phyloP scores from a whole-genome alignment of 148 eudicot species.

The Camellia sinensis region DNA sequence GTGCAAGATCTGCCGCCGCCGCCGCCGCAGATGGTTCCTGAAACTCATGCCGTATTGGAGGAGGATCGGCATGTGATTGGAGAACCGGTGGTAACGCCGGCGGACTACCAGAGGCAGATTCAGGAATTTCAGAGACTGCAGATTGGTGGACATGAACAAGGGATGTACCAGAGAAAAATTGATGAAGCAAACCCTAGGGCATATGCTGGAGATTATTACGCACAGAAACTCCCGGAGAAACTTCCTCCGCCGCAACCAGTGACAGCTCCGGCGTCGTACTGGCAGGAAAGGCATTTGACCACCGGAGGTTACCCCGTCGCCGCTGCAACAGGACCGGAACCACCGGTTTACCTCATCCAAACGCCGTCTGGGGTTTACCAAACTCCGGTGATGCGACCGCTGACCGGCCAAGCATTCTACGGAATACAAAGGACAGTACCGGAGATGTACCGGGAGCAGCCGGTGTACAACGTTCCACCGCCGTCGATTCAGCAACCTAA shows the following conservation, averaged over 20 bases:
- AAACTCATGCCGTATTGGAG: neutral
- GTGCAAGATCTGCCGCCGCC: slow-evolving; percentile 3
- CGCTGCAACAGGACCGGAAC: slow-evolving; percentile 2
- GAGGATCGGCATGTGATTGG: slow-evolving; percentile 23
- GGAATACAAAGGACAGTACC: slow-evolving; percentile 39
- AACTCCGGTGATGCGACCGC: slow-evolving; percentile 35
- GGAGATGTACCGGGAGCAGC: slow-evolving; percentile 47
- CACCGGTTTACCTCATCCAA: slow-evolving; percentile 44
- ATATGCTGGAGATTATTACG: slow-evolving; percentile 18
- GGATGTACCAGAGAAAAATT: neutral
- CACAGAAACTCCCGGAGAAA: slow-evolving; percentile 12
- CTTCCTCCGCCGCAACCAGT: slow-evolving; percentile 11
- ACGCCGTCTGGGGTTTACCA: slow-evolving; percentile 36
- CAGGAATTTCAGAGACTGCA: slow-evolving; percentile 27
- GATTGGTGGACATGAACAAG: slow-evolving; percentile 20
- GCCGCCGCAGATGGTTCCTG: slow-evolving; percentile 19
- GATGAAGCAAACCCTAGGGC: slow-evolving; percentile 12
- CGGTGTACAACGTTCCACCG: slow-evolving; percentile 31
- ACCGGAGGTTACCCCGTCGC: slow-evolving; percentile 13
- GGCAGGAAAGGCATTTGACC: slow-evolving; percentile 16
- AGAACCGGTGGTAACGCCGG: slow-evolving; percentile 18
- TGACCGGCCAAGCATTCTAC: slow-evolving; percentile 35
- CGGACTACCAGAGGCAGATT: slow-evolving; percentile 29
- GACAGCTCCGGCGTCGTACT: slow-evolving; percentile 1
- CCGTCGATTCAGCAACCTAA: slow-evolving; percentile 16